Conservation (phyloP, 441 rosid genomes). For the Brassica hybrid region DNA sequence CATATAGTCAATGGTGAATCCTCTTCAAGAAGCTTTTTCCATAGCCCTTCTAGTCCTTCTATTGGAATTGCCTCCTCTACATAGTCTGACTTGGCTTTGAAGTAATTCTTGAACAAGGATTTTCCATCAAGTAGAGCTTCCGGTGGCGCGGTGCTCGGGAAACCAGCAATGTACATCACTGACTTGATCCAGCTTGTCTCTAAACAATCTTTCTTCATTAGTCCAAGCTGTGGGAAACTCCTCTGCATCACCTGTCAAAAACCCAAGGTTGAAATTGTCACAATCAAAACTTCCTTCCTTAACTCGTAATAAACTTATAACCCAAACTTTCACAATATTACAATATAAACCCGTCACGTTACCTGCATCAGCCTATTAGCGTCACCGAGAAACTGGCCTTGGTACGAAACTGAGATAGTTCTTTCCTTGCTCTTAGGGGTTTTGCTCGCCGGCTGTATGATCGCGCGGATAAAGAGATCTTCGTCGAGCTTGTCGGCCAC, state of each 20-base stretch:
- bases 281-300: slow-evolving; percentile 4
- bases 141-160: slow-evolving; percentile 34
- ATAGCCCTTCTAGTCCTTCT: slow-evolving; percentile 44
- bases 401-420: slow-evolving; percentile 38
- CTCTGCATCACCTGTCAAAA: slow-evolving; percentile 39
- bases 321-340: neutral
- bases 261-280: slow-evolving; percentile 21
- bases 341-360: slow-evolving; percentile 5
- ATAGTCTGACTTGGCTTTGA: slow-evolving; percentile 54
- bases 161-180: slow-evolving; percentile 44
- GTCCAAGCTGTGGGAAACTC: slow-evolving; percentile 52
- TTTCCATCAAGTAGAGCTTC: slow-evolving; percentile 49
- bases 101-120: slow-evolving; percentile 43
- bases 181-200: slow-evolving; percentile 50
- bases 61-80: slow-evolving; percentile 45
- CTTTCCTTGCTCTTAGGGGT: slow-evolving; percentile 30
- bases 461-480: slow-evolving; percentile 44
- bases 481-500: slow-evolving; percentile 49
- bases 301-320: neutral
- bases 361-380: slow-evolving; percentile 33
- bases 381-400: slow-evolving; percentile 46
- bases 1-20: slow-evolving; percentile 47
- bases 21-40: slow-evolving; percentile 42
- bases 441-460: slow-evolving; percentile 27
- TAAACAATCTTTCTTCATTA: slow-evolving; percentile 39